Evolutionary conservation across 106 monocot genomes (phyloP).

Genomic region (Acorus gramineus): DNA sequence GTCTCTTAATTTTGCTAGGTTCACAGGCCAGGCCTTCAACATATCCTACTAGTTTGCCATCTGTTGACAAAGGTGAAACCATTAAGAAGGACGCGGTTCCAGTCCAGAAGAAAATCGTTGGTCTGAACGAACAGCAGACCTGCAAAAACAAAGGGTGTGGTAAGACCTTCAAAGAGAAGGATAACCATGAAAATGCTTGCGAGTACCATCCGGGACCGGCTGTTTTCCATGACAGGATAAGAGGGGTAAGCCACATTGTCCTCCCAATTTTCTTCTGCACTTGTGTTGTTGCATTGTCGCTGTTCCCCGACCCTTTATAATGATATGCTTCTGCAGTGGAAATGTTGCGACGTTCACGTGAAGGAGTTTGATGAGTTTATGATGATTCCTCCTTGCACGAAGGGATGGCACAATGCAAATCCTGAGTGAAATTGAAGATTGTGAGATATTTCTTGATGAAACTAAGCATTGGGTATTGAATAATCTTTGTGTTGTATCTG

Average conservation of each 20-base stretch:
- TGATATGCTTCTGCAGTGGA: conserved; percentile 63
- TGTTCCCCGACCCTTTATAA: neutral
- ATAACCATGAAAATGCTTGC: conserved; percentile 91
- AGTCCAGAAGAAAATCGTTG: conserved; percentile 56
- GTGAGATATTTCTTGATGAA: neutral
- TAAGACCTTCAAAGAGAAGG: conserved; percentile 84
- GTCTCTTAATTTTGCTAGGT: conserved; percentile 26
- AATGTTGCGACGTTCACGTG: conserved; percentile 85
- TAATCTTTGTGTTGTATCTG: too few species aligned
- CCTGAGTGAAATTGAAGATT: conserved; percentile 2
- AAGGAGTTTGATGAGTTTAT: conserved; percentile 98
- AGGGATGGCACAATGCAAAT: conserved; percentile 94
- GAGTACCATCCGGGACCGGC: conserved; percentile 89
- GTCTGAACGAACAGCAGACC: conserved; percentile 48
- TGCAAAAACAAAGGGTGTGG: conserved; percentile 96
- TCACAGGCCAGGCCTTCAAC: conserved; percentile 50
- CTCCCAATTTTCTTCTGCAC: neutral
- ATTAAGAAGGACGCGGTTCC: conserved; percentile 5
- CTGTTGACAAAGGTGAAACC: conserved; percentile 5
- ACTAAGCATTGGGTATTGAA: too few species aligned
- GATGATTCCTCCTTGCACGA: conserved; percentile 82
- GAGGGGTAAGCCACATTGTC: conserved; percentile 53
- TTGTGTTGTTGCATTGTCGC: neutral
- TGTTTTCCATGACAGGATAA: conserved; percentile 82
- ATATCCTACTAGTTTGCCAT: conserved; percentile 1